Evolutionary conservation across 257 asterid genomes (phyloP).

Genomic region (Misopates orontium): DNA sequence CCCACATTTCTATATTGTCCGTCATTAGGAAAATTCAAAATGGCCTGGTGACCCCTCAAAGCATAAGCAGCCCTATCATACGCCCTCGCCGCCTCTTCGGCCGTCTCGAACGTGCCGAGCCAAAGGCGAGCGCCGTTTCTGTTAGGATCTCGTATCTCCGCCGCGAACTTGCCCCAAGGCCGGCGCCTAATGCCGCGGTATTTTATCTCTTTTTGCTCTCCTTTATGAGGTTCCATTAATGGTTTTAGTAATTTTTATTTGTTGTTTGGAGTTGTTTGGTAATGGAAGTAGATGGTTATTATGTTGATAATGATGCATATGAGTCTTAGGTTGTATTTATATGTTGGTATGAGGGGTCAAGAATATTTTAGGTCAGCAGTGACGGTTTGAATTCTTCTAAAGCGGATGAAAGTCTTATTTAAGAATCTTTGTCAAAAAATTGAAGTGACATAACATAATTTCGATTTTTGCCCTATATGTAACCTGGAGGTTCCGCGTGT

Average conservation of each 20-base stretch:
- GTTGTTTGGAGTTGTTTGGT: neutral
- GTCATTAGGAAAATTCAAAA: conserved; percentile 78
- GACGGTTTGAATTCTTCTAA: conserved; percentile 46
- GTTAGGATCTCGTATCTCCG: conserved; percentile 80
- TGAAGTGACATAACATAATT: neutral
- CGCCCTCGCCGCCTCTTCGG: conserved; percentile 82
- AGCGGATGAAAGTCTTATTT: neutral
- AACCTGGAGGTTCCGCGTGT: no score
- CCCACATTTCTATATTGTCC: conserved; percentile 42
- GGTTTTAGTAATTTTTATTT: conserved; percentile 21
- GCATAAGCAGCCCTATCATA: conserved; percentile 84
- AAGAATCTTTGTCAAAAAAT: neutral
- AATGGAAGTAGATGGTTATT: neutral
- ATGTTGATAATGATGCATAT: conserved; percentile 1
- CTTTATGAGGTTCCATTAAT: conserved; percentile 24
- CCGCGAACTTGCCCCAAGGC: conserved; percentile 92
- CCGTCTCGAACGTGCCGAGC: conserved; percentile 83
- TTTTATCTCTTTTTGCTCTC: conserved; percentile 25
- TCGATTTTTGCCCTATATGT: neutral
- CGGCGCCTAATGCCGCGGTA: conserved; percentile 75
- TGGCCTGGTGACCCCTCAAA: conserved; percentile 79
- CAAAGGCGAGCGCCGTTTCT: conserved; percentile 70
- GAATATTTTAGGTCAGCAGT: conserved; percentile 30
- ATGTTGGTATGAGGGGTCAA: neutral
- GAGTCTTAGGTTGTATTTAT: conserved; percentile 14